phyloP scores from a whole-genome alignment of 306 rosid genomes.

The Arachis stenosperma region DNA sequence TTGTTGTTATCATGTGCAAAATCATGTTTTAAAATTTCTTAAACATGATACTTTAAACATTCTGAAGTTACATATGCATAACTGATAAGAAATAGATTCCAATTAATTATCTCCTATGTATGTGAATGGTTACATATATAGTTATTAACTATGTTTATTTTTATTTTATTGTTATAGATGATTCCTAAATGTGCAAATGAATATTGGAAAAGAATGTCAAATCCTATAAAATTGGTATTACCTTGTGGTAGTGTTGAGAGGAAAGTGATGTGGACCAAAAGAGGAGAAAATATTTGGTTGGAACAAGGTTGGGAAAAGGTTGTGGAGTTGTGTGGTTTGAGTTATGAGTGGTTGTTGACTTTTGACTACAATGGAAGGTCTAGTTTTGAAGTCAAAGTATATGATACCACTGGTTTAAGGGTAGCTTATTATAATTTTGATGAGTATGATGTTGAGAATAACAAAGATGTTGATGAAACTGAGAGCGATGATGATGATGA shows the following conservation, averaged over 20 bases:
- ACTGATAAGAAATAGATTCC: no score
- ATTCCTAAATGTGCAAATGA: background rate
- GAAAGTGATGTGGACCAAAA: background rate
- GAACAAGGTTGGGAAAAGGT: background rate
- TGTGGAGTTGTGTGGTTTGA: background rate
- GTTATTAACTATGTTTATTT: no score
- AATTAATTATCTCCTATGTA: no score
- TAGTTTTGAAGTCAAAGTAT: background rate
- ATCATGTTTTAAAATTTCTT: no score
- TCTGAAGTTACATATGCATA: no score
- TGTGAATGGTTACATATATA: no score
- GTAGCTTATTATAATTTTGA: no score
- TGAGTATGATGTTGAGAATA: no score
- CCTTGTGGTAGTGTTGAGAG: background rate
- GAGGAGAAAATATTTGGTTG: background rate
- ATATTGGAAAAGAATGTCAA: background rate
- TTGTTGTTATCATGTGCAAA: no score
- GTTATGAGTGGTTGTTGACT: background rate
- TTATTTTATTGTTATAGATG: background rate
- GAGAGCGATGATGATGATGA: no score
- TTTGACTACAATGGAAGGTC: background rate
- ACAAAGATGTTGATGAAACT: no score
- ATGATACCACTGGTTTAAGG: background rate
- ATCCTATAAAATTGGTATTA: background rate
- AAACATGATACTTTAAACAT: no score